phyloP scores from a whole-genome alignment of 2,329 filamentous ascomycete genomes.

The Blumeriella jaapii region DNA sequence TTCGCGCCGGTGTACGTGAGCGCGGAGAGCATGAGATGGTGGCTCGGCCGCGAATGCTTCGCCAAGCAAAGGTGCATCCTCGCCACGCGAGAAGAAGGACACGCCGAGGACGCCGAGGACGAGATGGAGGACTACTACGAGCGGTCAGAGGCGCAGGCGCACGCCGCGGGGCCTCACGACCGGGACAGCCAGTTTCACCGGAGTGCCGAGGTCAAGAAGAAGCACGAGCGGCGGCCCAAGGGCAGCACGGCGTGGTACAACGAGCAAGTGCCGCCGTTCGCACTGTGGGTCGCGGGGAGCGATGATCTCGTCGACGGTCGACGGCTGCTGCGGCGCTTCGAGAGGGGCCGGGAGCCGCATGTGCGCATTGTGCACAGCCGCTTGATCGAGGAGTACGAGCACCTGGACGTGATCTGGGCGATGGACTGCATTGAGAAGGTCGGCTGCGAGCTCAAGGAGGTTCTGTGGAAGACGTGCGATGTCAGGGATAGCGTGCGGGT shows the following conservation, averaged over 20 bases:
- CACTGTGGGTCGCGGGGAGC: conserved; percentile 74
- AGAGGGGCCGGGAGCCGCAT: conserved; percentile 67
- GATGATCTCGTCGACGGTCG: conserved; percentile 79
- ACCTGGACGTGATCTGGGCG: conserved; percentile 91
- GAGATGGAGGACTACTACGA: conserved; percentile 25
- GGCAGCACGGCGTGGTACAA: conserved; percentile 70
- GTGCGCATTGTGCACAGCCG: conserved; percentile 72
- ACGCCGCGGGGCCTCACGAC: neutral
- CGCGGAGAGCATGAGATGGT: conserved; percentile 88
- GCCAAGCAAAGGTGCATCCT: conserved; percentile 78
- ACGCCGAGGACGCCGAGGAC: conserved; percentile 41
- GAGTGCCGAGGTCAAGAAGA: conserved; percentile 22
- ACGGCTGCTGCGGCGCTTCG: conserved; percentile 61
- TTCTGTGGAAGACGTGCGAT: conserved; percentile 67
- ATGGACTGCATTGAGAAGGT: conserved; percentile 80
- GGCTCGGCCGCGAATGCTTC: conserved; percentile 82
- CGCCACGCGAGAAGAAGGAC: conserved; percentile 60
- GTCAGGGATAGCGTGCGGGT: conserved; percentile 20
- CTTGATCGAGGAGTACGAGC: conserved; percentile 79
- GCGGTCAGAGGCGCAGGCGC: neutral
- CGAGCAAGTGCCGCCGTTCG: conserved; percentile 65
- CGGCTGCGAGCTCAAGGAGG: conserved; percentile 66
- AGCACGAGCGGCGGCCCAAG: conserved; percentile 31
- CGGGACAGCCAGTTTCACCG: neutral
- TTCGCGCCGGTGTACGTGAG: conserved; percentile 87